phyloP scores from a whole-genome alignment of 1,284 basidiomycete genomes.

The Ceratobasidium sp. region DNA sequence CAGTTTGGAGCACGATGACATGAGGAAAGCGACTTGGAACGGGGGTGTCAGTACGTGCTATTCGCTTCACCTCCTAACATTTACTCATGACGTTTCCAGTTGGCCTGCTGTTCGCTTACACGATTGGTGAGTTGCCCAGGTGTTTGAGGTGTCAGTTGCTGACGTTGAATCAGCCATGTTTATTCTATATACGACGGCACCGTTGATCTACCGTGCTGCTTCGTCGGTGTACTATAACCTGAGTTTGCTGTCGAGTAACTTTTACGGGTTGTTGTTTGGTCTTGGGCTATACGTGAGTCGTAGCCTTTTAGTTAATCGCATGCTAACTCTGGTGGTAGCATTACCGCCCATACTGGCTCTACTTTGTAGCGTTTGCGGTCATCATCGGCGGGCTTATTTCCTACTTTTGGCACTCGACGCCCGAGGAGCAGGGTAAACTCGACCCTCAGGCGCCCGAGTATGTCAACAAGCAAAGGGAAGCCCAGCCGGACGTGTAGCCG shows the following conservation, averaged over 20 bases:
- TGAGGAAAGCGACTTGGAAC: constrained; percentile 72
- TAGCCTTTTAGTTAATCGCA: constrained; percentile 23
- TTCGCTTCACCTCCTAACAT: not conserved
- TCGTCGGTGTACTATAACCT: constrained; percentile 85
- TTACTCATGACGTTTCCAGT: constrained; percentile 52
- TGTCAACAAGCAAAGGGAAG: constrained; percentile 48
- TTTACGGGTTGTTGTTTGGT: constrained; percentile 83
- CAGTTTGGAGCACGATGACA: constrained; percentile 70
- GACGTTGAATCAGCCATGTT: constrained; percentile 60
- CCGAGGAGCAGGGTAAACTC: constrained; percentile 75
- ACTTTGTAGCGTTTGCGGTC: constrained; percentile 75
- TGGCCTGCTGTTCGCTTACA: constrained; percentile 77
- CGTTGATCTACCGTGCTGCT: constrained; percentile 80
- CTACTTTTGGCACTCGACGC: constrained; percentile 82
- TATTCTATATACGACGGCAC: constrained; percentile 81
- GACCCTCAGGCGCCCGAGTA: constrained; percentile 69
- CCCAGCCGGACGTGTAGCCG: not conserved
- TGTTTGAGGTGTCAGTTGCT: not conserved
- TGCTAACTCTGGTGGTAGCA: constrained; percentile 56
- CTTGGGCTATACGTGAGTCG: constrained; percentile 67
- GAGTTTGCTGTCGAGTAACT: constrained; percentile 81
- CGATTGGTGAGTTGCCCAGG: constrained; percentile 48
- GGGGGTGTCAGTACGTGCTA: constrained; percentile 63
- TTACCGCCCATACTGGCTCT: constrained; percentile 80
- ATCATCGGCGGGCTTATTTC: constrained; percentile 74